Percentiles rank a stretch among this genome's conserved stretches.
These are phyloP conservation scores for Mycena rosella DNA, from an alignment of 768 basidiomycete genomes.

Conservation along the genomic window DNA sequence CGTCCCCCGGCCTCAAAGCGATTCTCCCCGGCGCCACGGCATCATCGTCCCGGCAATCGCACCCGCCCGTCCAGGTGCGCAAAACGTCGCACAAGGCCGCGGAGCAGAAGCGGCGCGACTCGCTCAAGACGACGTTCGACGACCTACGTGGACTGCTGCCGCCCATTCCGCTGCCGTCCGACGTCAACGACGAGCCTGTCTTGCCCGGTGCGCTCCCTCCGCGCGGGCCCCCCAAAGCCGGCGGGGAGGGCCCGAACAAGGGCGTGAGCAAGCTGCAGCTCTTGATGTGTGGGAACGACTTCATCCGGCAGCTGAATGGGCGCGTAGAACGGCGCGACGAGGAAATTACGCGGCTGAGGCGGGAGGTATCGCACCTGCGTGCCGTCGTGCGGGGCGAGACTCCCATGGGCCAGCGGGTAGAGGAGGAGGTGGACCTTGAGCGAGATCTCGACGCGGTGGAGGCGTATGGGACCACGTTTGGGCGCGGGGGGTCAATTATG, in stretches of 20 bases:
- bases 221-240: slow-evolving; percentile 86
- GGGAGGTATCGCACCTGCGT: slow-evolving; percentile 75
- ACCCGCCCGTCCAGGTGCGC: slow-evolving; percentile 59
- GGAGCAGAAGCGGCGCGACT: slow-evolving; percentile 97
- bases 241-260: slow-evolving; percentile 93
- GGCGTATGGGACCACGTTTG: slow-evolving; percentile 38
- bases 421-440: slow-evolving; percentile 65
- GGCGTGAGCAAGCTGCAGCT: slow-evolving; percentile 95
- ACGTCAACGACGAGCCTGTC: slow-evolving; percentile 80
- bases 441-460: slow-evolving; percentile 72
- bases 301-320: slow-evolving; percentile 79
- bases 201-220: slow-evolving; percentile 93
- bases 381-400: slow-evolving; percentile 48
- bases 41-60: slow-evolving; percentile 32
- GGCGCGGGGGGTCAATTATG: slow-evolving; percentile 13
- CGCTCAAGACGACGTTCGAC: slow-evolving; percentile 94
- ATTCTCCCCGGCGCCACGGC: slow-evolving; percentile 69
- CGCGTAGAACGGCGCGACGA: slow-evolving; percentile 85
- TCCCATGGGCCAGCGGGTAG: slow-evolving; percentile 45
- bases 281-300: slow-evolving; percentile 92
- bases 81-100: slow-evolving; percentile 96
- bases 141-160: slow-evolving; percentile 87
- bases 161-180: slow-evolving; percentile 86
- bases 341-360: slow-evolving; percentile 77
- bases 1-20: slow-evolving; percentile 71